A percentile compares a stretch with the other conserved stretches of the same genome.
Conservation (phyloP, 805 yeast species). For the Sugiyamaella marilandica region DNA sequence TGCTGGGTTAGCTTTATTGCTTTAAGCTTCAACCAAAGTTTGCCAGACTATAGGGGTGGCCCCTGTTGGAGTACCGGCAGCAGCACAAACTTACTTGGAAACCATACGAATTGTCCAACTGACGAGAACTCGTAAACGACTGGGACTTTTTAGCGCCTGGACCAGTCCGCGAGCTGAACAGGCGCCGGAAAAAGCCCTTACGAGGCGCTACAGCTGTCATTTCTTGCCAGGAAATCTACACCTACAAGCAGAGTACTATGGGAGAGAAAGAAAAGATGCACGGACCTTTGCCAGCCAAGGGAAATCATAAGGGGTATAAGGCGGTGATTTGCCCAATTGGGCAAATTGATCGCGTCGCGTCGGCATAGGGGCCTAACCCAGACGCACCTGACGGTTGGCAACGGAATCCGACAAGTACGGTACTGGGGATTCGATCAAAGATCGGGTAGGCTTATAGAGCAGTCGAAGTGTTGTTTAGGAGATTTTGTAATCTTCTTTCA, state of each 20-base stretch:
- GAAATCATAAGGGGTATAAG: background rate
- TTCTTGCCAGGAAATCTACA: background rate
- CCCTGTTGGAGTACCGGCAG: constrained; percentile 1
- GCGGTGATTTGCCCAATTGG: background rate
- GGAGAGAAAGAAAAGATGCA: background rate
- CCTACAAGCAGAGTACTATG: background rate
- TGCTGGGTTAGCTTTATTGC: too few relatives aligned
- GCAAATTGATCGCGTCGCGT: constrained; percentile 2
- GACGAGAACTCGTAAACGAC: background rate
- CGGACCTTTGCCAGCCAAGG: too few relatives aligned
- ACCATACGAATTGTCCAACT: background rate
- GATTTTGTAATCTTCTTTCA: too few relatives aligned
- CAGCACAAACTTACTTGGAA: background rate
- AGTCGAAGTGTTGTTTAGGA: too few relatives aligned
- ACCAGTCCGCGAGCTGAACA: background rate
- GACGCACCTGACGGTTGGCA: too few relatives aligned
- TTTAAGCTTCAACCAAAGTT: too few relatives aligned
- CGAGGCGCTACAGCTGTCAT: constrained; percentile 1
- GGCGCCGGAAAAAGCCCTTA: constrained; percentile 1
- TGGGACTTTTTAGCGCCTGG: background rate
- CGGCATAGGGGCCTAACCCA: background rate
- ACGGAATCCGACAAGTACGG: too few relatives aligned
- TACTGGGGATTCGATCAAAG: too few relatives aligned
- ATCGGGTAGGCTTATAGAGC: too few relatives aligned
- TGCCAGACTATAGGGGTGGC: too few relatives aligned